Conservation (phyloP, 192 early-diverging fungal genomes). For the Backusella circina region DNA sequence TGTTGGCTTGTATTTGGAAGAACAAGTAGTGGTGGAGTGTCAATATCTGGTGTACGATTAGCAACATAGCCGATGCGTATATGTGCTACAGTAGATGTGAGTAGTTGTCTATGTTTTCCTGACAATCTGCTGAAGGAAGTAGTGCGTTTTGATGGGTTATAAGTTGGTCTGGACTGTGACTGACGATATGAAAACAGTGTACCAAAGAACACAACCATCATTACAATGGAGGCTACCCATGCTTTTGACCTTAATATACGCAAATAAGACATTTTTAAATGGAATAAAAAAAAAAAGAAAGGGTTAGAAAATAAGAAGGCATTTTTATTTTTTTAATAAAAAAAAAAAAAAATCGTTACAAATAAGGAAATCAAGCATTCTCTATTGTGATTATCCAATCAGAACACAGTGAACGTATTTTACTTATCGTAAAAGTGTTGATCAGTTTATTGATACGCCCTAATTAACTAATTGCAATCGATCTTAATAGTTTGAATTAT, state of each 20-base stretch:
- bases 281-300: neutral
- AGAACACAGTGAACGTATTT: neutral
- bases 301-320: neutral
- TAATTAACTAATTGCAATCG: no score
- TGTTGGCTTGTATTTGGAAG: slow-evolving; percentile 4
- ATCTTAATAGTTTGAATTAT: no score
- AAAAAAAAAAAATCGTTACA: neutral
- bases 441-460: no score
- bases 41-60: slow-evolving; percentile 26
- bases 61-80: slow-evolving; percentile 23
- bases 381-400: neutral
- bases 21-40: slow-evolving; percentile 25
- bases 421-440: neutral
- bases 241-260: neutral
- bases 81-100: slow-evolving; percentile 19
- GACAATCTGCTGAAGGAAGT: neutral
- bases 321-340: neutral
- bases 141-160: neutral
- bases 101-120: neutral
- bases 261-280: neutral
- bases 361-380: neutral
- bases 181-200: neutral
- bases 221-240: neutral
- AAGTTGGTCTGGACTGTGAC: neutral
- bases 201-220: neutral